Base-by-base conservation (phyloP, 2,329 filamentous ascomycete species). In the Colletotrichum chrysophilum region DNA sequence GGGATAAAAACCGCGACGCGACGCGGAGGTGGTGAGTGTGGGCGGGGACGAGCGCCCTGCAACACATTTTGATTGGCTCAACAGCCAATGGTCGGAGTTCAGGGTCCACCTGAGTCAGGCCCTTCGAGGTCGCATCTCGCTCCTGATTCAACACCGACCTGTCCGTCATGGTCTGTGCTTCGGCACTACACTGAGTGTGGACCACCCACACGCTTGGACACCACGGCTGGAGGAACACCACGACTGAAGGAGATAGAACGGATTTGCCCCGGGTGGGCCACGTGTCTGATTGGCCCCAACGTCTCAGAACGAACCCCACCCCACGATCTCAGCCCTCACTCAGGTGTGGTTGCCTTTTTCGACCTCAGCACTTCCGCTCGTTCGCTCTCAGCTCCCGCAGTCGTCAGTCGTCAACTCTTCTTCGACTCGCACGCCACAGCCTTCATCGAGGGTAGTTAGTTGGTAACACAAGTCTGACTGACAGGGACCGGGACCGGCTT, bases 211-310 rank as follows among this genome's bases (percentile, higher is more conserved):
- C 30, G 9, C 8, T 3, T 30, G 28, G 28, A 24, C 26, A 26
- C 26, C 26, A 26, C 26, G 6, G 6, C 26, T 14, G 34, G 34
- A 36, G 72, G 72, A 67, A 24, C 26, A 26, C 26, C 26, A 26
- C 26, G 6, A 28, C 26, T 14, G 34, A 14, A 36, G 72, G 72
- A 67, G 62, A 75, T 72, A 67, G 67, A 43, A 62, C 73, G 73
- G 73, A 38, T 62, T 67, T 72, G 70, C 43, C 34, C 24, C 61
- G 9, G 13, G n/a, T 34, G 32, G 14, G 16, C 34, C 34, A 18
- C 55, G 32, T 13, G 14, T 26, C 3, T 62, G n/a, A 24, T 72
- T 64, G 71, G 26, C 21, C 55, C 16, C 21, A 12, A 48, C 43
- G 43, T 48, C 43, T 48, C 43, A 48, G 43, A 21, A 48, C 43